Base-by-base conservation (phyloP, 2,329 filamentous ascomycete genomes). In the Alternaria infectoria region DNA sequence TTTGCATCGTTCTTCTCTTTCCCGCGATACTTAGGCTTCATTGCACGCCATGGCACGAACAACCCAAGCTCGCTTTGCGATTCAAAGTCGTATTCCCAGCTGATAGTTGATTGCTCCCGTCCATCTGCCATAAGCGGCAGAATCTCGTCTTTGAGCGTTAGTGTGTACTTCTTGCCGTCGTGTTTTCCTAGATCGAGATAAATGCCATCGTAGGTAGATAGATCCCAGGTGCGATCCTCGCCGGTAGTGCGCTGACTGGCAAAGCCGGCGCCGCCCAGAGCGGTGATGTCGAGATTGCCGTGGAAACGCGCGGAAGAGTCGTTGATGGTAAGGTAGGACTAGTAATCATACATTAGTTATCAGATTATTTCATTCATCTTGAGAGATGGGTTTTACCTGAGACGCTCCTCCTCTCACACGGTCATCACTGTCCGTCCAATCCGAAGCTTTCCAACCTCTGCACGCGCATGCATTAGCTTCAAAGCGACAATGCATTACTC, bases 261-360 rank as follows among this genome's bases (percentile, higher is more conserved):
- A 75, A 96, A 96, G 6, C 93, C 93, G 1, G 93, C 92, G 28
- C 91, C 92, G 25, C 92, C 92, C 0, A 96, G 87, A 0, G 91
- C 88, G 57, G 85, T 86, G 66, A 90, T 93, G 79, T 96, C 92
- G 19, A 96, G 85, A 23, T 83, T 83, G 3, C 93, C 92, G 67
- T 87, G 81, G 80, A 94, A 93, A 9, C 77, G 78, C 5, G 85
- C 87, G 5, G 75, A 78, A 3, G 74, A 68, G 10, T 65, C 68
- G 19, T 76, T 77, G 40, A 78, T 77, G 17, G 82, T 80, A 13
- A 87, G 76, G 75, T 80, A 85, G 59, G 78, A 90, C 88, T 76
- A 12, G 6, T 25, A 12, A 1, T 15, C 9, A 1, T 52, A 23
- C 72, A 6, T 44, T 19, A 50, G 17, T 10, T 19, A n/a, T 32